phyloP scores from a whole-genome alignment of 441 rosid genomes.

The Macaranga tanarius region DNA sequence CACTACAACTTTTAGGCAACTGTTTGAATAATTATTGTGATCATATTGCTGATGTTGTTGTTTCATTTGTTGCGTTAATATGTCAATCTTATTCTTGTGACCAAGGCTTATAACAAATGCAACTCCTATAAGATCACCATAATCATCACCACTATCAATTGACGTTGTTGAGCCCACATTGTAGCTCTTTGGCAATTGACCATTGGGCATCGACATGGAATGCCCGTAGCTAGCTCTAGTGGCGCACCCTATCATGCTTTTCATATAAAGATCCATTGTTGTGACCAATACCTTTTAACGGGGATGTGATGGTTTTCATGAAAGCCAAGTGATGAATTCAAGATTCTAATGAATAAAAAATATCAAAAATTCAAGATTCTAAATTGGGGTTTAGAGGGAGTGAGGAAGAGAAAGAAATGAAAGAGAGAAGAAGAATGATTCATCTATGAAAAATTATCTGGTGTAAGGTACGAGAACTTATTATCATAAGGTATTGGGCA shows the following conservation, averaged over 20 bases:
- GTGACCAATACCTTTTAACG: slow-evolving; percentile 48
- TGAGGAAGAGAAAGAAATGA: no score
- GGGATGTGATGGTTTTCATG: slow-evolving; percentile 46
- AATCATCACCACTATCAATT: slow-evolving; percentile 43
- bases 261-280: slow-evolving; percentile 74
- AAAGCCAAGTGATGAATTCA: no score
- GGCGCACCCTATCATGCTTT: slow-evolving; percentile 58
- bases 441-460: no score
- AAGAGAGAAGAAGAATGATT: no score
- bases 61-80: slow-evolving; percentile 36
- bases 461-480: no score
- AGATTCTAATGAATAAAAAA: no score
- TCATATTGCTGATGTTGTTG: background rate
- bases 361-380: no score
- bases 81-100: slow-evolving; percentile 55
- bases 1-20: slow-evolving; percentile 68
- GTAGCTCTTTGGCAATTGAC: slow-evolving; percentile 57
- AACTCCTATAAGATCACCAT: slow-evolving; percentile 64
- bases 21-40: slow-evolving; percentile 18
- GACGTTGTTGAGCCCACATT: slow-evolving; percentile 46
- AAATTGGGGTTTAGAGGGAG: no score
- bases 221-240: slow-evolving; percentile 30
- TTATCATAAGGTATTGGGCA: no score
- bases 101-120: slow-evolving; percentile 66
- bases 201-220: slow-evolving; percentile 18